Conservation (phyloP, 345 rosid species). For the Arabidopsis suecica region DNA sequence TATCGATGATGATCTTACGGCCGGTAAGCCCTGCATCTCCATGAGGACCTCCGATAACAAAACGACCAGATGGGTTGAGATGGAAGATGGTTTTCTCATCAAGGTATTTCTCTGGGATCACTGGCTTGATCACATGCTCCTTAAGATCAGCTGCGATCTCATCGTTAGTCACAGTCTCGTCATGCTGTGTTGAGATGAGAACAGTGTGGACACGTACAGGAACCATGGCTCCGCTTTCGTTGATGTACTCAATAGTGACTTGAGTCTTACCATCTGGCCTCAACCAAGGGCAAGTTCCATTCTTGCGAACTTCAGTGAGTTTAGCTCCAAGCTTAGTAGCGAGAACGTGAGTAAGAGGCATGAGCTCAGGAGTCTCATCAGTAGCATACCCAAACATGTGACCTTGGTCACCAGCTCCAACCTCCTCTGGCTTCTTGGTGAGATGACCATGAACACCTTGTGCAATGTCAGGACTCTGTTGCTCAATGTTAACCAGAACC, state of each 20-base stretch:
- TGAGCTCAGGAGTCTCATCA: slow-evolving; percentile 74
- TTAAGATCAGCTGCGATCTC: slow-evolving; percentile 54
- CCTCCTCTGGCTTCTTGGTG: slow-evolving; percentile 67
- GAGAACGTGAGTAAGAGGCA: slow-evolving; percentile 76
- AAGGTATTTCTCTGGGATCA: slow-evolving; percentile 73
- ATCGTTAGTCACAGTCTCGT: slow-evolving; percentile 51
- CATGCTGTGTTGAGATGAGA: slow-evolving; percentile 50
- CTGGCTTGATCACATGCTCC: slow-evolving; percentile 72
- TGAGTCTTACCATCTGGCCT: slow-evolving; percentile 53
- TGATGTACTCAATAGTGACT: slow-evolving; percentile 49
- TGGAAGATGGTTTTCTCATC: slow-evolving; percentile 89
- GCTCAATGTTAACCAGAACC: slow-evolving; percentile 71
- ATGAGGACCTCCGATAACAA: slow-evolving; percentile 82
- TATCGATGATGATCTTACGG: slow-evolving; percentile 81
- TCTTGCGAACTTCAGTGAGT: slow-evolving; percentile 69
- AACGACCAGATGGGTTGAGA: slow-evolving; percentile 82
- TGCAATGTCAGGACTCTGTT: slow-evolving; percentile 77
- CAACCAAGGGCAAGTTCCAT: slow-evolving; percentile 48
- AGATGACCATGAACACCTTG: slow-evolving; percentile 80
- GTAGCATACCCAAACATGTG: slow-evolving; percentile 83
- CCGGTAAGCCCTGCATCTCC: slow-evolving; percentile 90
- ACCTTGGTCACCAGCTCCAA: slow-evolving; percentile 83
- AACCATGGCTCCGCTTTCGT: slow-evolving; percentile 51
- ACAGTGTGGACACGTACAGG: slow-evolving; percentile 53
- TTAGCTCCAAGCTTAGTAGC: slow-evolving; percentile 82